A percentile compares a stretch with the other conserved stretches of the same genome.
phyloP scores from a whole-genome alignment of 2,329 filamentous ascomycete genomes.

The Fusarium sp. region DNA sequence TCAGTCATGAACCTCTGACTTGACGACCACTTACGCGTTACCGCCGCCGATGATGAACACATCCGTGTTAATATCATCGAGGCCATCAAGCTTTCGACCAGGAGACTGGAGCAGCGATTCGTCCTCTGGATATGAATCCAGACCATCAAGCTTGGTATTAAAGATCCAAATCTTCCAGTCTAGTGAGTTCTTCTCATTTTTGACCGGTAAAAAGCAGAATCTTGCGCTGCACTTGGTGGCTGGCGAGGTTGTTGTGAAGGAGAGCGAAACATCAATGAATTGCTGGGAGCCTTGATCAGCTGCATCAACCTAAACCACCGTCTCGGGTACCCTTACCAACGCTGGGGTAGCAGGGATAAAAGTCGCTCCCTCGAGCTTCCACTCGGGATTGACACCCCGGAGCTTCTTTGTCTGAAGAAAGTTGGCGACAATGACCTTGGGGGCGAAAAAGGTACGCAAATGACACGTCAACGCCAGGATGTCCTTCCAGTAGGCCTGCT shows the following conservation, averaged over 20 bases:
- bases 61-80: not conserved
- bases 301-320: fast-evolving
- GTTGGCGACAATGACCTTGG: not conserved
- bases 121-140: conserved; percentile 18
- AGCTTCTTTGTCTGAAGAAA: conserved; percentile 1
- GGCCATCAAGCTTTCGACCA: not conserved
- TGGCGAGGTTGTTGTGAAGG: conserved; percentile 8
- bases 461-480: conserved; percentile 28
- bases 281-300: conserved; percentile 13
- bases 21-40: conserved; percentile 13
- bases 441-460: conserved; percentile 19
- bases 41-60: conserved; percentile 35
- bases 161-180: conserved; percentile 38
- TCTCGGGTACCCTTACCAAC: not conserved
- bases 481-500: conserved; percentile 36
- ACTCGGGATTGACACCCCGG: not conserved
- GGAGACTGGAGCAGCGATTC: conserved; percentile 4
- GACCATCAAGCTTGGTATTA: conserved; percentile 20
- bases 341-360: conserved; percentile 28
- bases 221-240: conserved; percentile 3
- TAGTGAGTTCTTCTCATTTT: fast-evolving
- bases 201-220: no score
- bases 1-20: not conserved
- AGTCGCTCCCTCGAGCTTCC: conserved; percentile 18
- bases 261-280: conserved; percentile 20